A percentile compares a stretch with the other conserved stretches of the same genome.
phyloP scores from a whole-genome alignment of 148 eudicot genomes.

The Amaranthus palmeri region DNA sequence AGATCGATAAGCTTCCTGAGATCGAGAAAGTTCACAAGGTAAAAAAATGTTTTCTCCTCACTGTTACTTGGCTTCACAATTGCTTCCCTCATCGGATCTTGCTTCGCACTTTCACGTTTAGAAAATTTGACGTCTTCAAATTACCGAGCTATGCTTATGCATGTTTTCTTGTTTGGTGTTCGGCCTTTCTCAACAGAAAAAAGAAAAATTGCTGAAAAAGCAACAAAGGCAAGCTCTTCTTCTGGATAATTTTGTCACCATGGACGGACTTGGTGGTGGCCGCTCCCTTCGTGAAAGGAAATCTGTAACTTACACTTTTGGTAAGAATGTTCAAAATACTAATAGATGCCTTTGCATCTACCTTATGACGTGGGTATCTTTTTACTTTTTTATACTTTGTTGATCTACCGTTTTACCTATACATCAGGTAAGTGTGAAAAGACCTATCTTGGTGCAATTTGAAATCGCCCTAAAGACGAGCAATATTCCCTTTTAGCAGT shows the following conservation, averaged over 20 bases:
- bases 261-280: slow-evolving; percentile 80
- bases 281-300: slow-evolving; percentile 95
- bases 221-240: slow-evolving; percentile 92
- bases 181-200: slow-evolving; percentile 42
- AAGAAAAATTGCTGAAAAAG: slow-evolving; percentile 80
- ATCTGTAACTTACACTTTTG: slow-evolving; percentile 93
- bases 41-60: slow-evolving; percentile 10
- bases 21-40: slow-evolving; percentile 95
- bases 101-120: neutral
- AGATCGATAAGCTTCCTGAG: slow-evolving; percentile 86
- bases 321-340: slow-evolving; percentile 31
- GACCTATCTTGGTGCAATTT: no score
- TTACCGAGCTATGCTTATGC: neutral
- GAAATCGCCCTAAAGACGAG: no score
- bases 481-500: neutral
- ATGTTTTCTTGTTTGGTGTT: neutral
- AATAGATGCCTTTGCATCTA: slow-evolving; percentile 7
- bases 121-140: neutral
- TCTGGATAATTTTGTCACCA: slow-evolving; percentile 58
- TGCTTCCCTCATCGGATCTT: neutral
- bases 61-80: neutral
- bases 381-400: neutral
- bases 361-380: neutral
- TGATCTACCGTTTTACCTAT: neutral
- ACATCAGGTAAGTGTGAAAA: no score